phyloP scores from a whole-genome alignment of 768 basidiomycete species.

The Pholiota conissans region DNA sequence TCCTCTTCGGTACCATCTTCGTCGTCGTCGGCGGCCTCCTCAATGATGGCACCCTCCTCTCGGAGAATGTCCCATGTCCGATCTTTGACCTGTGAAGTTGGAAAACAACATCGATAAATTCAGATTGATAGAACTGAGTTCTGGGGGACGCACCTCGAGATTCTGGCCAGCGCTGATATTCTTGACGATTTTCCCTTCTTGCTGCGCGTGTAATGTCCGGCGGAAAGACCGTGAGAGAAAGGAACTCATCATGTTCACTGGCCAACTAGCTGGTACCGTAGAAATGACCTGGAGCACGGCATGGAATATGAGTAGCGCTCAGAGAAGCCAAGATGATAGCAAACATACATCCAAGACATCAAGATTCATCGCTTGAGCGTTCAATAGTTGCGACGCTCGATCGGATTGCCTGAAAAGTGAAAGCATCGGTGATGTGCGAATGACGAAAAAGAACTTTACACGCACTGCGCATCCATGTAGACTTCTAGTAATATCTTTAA shows the following conservation, averaged over 20 bases:
- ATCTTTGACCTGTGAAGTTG: conserved; percentile 50
- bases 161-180: conserved; percentile 80
- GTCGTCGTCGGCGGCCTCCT: conserved; percentile 51
- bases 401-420: conserved; percentile 45
- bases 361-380: conserved; percentile 77
- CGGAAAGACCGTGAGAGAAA: conserved; percentile 82
- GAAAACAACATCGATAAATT: background rate
- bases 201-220: conserved; percentile 65
- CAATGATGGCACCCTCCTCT: conserved; percentile 67
- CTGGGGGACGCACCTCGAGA: conserved; percentile 46
- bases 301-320: background rate
- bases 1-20: conserved; percentile 37
- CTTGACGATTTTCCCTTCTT: conserved; percentile 78
- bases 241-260: conserved; percentile 66
- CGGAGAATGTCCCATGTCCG: conserved; percentile 54
- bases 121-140: background rate
- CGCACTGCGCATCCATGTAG: conserved; percentile 78
- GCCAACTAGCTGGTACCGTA: conserved; percentile 74
- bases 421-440: background rate
- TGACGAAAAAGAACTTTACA: conserved; percentile 16
- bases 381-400: conserved; percentile 68
- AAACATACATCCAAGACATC: conserved; percentile 73
- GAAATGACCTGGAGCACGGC: conserved; percentile 53
- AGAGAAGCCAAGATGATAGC: background rate
- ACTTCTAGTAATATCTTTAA: conserved; percentile 75